Conservation (phyloP, 202 grass and related monocot species). For the Hordeum pubiflorum region DNA sequence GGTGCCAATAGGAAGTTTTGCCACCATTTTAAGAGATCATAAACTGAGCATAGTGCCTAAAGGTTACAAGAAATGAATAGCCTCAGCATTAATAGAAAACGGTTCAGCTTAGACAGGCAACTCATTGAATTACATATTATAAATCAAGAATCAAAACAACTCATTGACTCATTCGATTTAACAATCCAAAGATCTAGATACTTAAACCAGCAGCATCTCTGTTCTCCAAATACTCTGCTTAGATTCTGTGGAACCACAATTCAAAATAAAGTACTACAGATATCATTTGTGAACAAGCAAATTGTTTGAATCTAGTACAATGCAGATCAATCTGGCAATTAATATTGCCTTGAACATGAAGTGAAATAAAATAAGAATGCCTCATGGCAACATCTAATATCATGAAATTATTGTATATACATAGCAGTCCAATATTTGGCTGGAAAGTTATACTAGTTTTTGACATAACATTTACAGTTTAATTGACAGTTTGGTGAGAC, state of each 20-base stretch:
- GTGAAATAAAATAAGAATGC: background rate
- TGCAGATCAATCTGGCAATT: background rate
- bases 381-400: background rate
- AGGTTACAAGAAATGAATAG: background rate
- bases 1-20: background rate
- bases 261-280: background rate
- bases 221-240: background rate
- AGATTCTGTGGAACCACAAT: background rate
- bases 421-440: background rate
- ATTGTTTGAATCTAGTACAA: background rate
- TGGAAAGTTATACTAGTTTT: background rate
- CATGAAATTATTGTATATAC: background rate
- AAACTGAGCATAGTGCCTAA: background rate
- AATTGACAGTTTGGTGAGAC: constrained; percentile 1
- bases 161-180: background rate
- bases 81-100: background rate
- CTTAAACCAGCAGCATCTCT: background rate
- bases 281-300: background rate
- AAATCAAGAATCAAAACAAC: background rate
- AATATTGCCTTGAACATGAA: background rate
- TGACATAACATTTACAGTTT: background rate
- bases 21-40: background rate
- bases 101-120: background rate
- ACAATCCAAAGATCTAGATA: background rate
- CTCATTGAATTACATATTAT: background rate